Base-by-base conservation (phyloP, 176 grass and related monocot species). In the Oryza brachyantha region DNA sequence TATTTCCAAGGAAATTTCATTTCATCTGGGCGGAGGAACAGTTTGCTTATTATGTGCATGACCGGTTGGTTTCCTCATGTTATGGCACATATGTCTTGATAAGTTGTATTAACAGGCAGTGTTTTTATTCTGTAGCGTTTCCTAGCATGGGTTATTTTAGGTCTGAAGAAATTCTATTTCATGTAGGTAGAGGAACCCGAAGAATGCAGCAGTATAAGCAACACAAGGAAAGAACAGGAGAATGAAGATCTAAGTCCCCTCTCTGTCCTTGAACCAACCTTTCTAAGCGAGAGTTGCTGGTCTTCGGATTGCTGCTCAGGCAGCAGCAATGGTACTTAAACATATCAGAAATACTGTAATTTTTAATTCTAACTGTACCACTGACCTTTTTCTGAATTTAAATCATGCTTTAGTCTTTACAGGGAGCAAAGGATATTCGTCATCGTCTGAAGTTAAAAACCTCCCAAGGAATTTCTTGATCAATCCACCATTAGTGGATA, bases 221-320 rank as follows among this genome's bases (percentile, higher is more conserved):
- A 92, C 72, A 50, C 29, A 41, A 58, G 37, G 40, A 79, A 86
- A 80, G 79, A 81, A 34, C 63, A 63, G 37, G 85, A 83, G 31
- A 57, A 79, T 67, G 74, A 90, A 58, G 85, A 94, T 42, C 40
- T 66, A 57, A 94, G 91, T 74, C 91, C 84, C 1, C 72, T 92
- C 31, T 94, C 91, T 54, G 75, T 94, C 37, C 84, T 97, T 61
- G 89, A 89, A 72, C 75, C 83, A 45, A 78, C 72, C 26, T 86
- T 84, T 80, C 61, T 75, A 63, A 84, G 72, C 36, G 91, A 92
- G 73, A 97, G 87, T 64, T 97, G 67, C 68, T 82, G 57, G 54
- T 90, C 84, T 60, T 90, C 92, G 3, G 76, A 93, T 75, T 83
- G 73, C 72, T 83, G 73, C 67, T 89, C 86, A 41, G 87, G 65